phyloP scores from a whole-genome alignment of 768 basidiomycete genomes.

The Goffeauzyma gilvescens region DNA sequence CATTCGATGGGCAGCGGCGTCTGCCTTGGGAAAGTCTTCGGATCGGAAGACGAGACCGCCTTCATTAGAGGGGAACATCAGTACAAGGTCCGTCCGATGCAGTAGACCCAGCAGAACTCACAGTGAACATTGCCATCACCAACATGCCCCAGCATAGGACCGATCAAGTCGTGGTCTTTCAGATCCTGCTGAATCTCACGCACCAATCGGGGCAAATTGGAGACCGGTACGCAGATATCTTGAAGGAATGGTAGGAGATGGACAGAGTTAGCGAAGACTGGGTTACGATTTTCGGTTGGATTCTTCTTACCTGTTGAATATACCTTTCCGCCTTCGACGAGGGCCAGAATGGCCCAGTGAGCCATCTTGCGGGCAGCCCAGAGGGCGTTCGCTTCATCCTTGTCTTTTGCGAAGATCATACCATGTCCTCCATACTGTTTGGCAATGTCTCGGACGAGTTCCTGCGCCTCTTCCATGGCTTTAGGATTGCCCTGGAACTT shows the following conservation, averaged over 20 bases:
- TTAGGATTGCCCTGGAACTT: slow-evolving; percentile 64
- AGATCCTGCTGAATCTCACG: slow-evolving; percentile 66
- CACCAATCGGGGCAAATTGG: slow-evolving; percentile 31
- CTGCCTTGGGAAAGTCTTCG: slow-evolving; percentile 8
- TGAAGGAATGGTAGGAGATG: slow-evolving; percentile 43
- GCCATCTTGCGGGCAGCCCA: slow-evolving; percentile 80
- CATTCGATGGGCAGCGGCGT: slow-evolving; percentile 25
- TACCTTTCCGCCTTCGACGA: slow-evolving; percentile 45
- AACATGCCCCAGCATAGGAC: slow-evolving; percentile 33
- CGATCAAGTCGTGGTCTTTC: slow-evolving; percentile 40
- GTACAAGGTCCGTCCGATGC: neutral
- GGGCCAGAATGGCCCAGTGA: slow-evolving; percentile 48
- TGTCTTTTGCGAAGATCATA: slow-evolving; percentile 54
- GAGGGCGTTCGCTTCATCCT: slow-evolving; percentile 54
- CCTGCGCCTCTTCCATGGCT: slow-evolving; percentile 41
- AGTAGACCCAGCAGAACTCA: slow-evolving; percentile 1
- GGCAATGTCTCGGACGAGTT: slow-evolving; percentile 44
- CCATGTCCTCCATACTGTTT: slow-evolving; percentile 47
- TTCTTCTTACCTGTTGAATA: slow-evolving; percentile 79
- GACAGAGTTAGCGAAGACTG: slow-evolving; percentile 43
- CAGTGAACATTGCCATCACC: slow-evolving; percentile 34
- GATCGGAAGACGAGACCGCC: slow-evolving; percentile 3
- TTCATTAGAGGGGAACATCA: neutral
- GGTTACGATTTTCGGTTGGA: too few species aligned
- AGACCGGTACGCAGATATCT: slow-evolving; percentile 36